phyloP scores from a whole-genome alignment of 2,329 filamentous ascomycete genomes.

The Byssothecium circinans region DNA sequence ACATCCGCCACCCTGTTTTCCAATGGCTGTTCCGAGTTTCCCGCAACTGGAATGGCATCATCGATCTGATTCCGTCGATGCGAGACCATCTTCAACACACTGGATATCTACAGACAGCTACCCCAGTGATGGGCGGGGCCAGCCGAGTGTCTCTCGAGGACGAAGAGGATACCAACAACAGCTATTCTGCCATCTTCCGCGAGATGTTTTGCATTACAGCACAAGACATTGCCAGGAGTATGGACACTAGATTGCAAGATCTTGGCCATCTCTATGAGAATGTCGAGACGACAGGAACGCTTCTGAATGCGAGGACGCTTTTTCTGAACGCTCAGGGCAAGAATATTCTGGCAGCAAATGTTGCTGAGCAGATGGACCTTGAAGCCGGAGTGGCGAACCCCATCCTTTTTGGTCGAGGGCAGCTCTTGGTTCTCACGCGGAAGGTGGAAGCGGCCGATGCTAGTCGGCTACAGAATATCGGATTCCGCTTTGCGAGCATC shows the following conservation, averaged over 20 bases:
- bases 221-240: slow-evolving; percentile 67
- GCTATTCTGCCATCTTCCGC: slow-evolving; percentile 76
- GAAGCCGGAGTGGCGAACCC: slow-evolving; percentile 42
- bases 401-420: slow-evolving; percentile 65
- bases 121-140: slow-evolving; percentile 15
- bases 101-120: slow-evolving; percentile 25
- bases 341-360: slow-evolving; percentile 27
- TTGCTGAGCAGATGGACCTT: slow-evolving; percentile 35
- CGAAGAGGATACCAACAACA: slow-evolving; percentile 58
- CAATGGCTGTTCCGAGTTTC: slow-evolving; percentile 86
- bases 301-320: slow-evolving; percentile 63
- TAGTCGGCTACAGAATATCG: slow-evolving; percentile 66
- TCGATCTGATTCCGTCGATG: slow-evolving; percentile 71
- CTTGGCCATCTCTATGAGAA: slow-evolving; percentile 75
- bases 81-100: slow-evolving; percentile 66
- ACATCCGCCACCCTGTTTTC: slow-evolving; percentile 75
- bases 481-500: slow-evolving; percentile 71
- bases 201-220: slow-evolving; percentile 84
- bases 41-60: slow-evolving; percentile 72
- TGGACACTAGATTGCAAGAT: slow-evolving; percentile 64
- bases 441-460: slow-evolving; percentile 62
- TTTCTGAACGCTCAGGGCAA: slow-evolving; percentile 25
- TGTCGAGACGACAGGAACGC: slow-evolving; percentile 66
- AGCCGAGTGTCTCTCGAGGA: slow-evolving; percentile 19
- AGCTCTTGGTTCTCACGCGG: slow-evolving; percentile 78